These are phyloP conservation scores for Phytophthora brassicae DNA, from an alignment of 352 stramenopile genomes.

Conservation along the genomic window DNA sequence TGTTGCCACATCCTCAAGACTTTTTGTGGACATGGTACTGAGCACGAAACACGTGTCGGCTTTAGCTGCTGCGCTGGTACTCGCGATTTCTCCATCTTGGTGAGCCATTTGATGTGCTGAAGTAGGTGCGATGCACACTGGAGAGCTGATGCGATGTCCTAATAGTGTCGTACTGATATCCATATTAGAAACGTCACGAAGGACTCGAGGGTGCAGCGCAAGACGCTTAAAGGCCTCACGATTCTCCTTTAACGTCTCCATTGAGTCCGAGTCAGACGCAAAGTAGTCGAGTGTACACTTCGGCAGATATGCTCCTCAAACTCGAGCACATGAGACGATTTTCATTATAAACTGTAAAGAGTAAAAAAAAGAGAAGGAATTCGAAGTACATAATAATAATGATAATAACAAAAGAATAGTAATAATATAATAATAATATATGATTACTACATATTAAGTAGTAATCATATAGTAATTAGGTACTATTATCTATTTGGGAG, in stretches of 20 bases:
- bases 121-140: slow-evolving; percentile 91
- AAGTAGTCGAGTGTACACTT: slow-evolving; percentile 93
- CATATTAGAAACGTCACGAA: slow-evolving; percentile 93
- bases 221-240: slow-evolving; percentile 91
- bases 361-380: too few relatives aligned
- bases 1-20: slow-evolving; percentile 45
- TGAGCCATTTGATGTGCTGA: slow-evolving; percentile 95
- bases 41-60: slow-evolving; percentile 91
- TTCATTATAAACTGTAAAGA: slow-evolving; percentile 47
- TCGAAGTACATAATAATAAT: too few relatives aligned
- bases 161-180: slow-evolving; percentile 92
- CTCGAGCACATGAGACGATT: slow-evolving; percentile 83
- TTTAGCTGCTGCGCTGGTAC: slow-evolving; percentile 78
- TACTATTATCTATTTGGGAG: too few relatives aligned
- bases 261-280: slow-evolving; percentile 91
- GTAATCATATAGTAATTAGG: too few relatives aligned
- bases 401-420: too few relatives aligned
- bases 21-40: slow-evolving; percentile 72
- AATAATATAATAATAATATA: too few relatives aligned
- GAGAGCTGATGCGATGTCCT: slow-evolving; percentile 85
- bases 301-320: slow-evolving; percentile 90
- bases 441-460: too few relatives aligned
- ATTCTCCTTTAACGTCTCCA: slow-evolving; percentile 78
- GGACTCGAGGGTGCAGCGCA: slow-evolving; percentile 93
- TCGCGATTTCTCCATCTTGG: slow-evolving; percentile 91